These are phyloP conservation scores for Schizochytrium sp. DNA, from an alignment of 108 stramenopile species.

Conservation along the genomic window DNA sequence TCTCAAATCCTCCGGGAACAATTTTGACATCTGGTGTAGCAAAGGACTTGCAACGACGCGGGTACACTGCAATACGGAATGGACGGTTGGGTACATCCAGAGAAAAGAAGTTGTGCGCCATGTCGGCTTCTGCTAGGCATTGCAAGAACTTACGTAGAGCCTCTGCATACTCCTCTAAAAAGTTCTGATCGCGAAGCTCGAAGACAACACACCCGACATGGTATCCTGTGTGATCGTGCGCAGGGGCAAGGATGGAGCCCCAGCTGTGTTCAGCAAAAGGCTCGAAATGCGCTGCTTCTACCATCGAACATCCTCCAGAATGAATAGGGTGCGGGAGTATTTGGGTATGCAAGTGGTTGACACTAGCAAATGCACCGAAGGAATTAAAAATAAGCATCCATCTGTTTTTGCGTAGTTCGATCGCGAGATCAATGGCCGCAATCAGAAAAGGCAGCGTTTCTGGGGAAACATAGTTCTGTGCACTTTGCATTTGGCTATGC, in stretches of 20 bases:
- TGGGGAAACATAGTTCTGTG: neutral
- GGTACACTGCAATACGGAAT: slow-evolving; percentile 17
- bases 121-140: neutral
- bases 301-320: neutral
- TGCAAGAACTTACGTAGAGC: neutral
- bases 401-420: neutral
- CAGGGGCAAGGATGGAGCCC: slow-evolving; percentile 3
- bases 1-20: slow-evolving; percentile 41
- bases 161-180: neutral
- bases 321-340: slow-evolving; percentile 6
- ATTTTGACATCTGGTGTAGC: neutral
- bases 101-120: slow-evolving; percentile 48
- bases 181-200: neutral
- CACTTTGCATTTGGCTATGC: neutral
- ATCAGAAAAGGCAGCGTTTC: neutral
- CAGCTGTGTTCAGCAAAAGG: neutral
- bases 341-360: slow-evolving; percentile 48
- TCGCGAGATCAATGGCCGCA: neutral
- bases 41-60: neutral
- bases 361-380: slow-evolving; percentile 53
- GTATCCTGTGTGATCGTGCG: neutral
- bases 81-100: neutral
- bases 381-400: slow-evolving; percentile 44
- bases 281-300: neutral
- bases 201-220: neutral